Base-by-base conservation (phyloP, 495 filamentous ascomycete genomes). In the Jackrogersella multiformis region DNA sequence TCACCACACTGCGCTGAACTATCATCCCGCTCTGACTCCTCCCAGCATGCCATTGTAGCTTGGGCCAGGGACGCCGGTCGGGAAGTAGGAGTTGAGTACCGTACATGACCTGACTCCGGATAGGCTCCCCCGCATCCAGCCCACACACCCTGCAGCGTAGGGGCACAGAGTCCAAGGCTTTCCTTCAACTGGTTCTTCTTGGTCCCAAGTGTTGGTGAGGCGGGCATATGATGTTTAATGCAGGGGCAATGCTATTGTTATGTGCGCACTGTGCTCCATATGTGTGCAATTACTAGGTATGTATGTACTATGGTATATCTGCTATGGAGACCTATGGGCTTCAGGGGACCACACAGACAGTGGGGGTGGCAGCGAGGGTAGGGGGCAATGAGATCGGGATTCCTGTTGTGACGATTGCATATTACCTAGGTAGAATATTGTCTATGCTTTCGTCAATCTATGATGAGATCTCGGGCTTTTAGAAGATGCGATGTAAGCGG, bases 171-270 rank as follows among this genome's bases (percentile, higher is more conserved):
- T 45, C 52, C 20, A 68, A 44, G 57, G 46, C 53, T 61, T 44
- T 44, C 30, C 24, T 26, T 44, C 52, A 61, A 61, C 57, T 62
- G 64, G 58, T 8, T 16, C 34, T 35, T 26, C 58, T 57, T 56
- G 21, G 45, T 61, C 56, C 64, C 51, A 51, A 26, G 26, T 6
- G 38, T 52, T 30, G 51, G 54, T 62, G 64, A 68, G 64, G 64
- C 64, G 64, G 42, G 44, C 36, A 41, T 46, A 49, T 45, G 36
- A 64, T 59, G 66, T 42, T 45, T 60, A 55, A 69, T 64, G 66
- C 66, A 69, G 66, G 66, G 66, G 56, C 2, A 46, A 26, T n/a
- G 16, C 53, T 32, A 55, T 35, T 44, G 35, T 49, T 54, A 41
- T 60, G 35, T 45, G 41, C 66, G 44, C 61, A 52, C 51, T 55